A percentile compares a stretch with the other conserved stretches of the same genome.
Evolutionary conservation across 2,329 filamentous ascomycete genomes (phyloP).

Genomic region (Monosporascus sp.): DNA sequence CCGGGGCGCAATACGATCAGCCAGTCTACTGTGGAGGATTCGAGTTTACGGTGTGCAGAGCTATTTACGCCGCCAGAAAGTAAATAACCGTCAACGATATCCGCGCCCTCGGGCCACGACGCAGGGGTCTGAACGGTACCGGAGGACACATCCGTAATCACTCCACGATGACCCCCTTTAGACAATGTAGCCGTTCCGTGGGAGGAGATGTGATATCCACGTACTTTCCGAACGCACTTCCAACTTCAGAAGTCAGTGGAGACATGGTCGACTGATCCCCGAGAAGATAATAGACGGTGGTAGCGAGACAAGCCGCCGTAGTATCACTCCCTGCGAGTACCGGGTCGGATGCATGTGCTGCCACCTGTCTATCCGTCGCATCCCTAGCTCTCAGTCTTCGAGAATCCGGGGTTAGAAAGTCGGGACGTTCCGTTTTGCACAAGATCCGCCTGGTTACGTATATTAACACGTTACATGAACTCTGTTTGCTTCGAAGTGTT

Average conservation of each 20-base stretch:
- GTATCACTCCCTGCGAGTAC: slow-evolving; percentile 20
- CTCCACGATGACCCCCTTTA: slow-evolving; percentile 7
- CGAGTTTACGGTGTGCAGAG: background rate
- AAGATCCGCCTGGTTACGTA: slow-evolving; percentile 14
- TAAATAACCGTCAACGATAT: slow-evolving; percentile 7
- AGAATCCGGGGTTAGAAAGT: slow-evolving; percentile 21
- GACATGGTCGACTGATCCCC: slow-evolving; percentile 4
- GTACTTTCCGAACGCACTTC: slow-evolving; percentile 7
- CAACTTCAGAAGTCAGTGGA: slow-evolving; percentile 10
- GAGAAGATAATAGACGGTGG: slow-evolving; percentile 12
- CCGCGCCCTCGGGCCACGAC: slow-evolving; percentile 4
- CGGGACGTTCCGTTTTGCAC: slow-evolving; percentile 9
- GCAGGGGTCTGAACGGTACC: slow-evolving; percentile 1
- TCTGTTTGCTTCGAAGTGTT: slow-evolving; percentile 11
- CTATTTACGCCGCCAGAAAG: slow-evolving; percentile 10
- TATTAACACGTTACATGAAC: slow-evolving; percentile 17
- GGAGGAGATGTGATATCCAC: slow-evolving; percentile 1
- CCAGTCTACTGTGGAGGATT: background rate
- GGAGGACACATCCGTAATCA: slow-evolving; percentile 6
- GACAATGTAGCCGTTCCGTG: slow-evolving; percentile 1
- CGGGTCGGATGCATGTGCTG: slow-evolving; percentile 21
- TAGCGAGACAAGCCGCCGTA: slow-evolving; percentile 7
- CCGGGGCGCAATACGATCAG: background rate
- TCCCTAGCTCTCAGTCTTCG: slow-evolving; percentile 9
- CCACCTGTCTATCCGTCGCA: slow-evolving; percentile 18